Base-by-base conservation (phyloP, 31 red algal genomes). In the Porphyra umbilicalis region DNA sequence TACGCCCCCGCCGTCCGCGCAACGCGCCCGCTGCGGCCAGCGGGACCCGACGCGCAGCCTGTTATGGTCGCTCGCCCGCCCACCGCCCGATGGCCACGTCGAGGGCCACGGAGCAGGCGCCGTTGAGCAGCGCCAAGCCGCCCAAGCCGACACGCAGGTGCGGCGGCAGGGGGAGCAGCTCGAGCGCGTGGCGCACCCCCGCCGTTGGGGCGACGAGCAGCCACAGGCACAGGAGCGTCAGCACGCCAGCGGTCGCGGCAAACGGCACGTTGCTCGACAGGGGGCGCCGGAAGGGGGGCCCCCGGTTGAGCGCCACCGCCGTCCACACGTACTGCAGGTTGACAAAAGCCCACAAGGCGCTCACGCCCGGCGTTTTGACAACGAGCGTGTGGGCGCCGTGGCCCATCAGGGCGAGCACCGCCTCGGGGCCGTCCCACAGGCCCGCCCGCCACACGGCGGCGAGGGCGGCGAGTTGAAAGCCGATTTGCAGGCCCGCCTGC, bases 271-370 rank as follows among this genome's bases (percentile, higher is more conserved):
- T 87, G 34, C 18, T 29, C 33, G 8, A 31, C 6, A 68, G 39
- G 20, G 68, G 35, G 15, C 38, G 78, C 33, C 85, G 85, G 81
- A 71, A 87, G 35, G 85, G 85, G 37, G 33, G 77, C 35, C 77
- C 77, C 32, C 82, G 79, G 74, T 87, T 87, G 85, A 87, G 81
- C 36, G 75, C 85, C 77, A 80, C 33, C 34, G 71, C 34, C 35
- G 79, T 34, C 77, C 77, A 81, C 35, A 87, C 75, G 77, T 87
- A 87, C 85, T 87, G 85, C 4, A 80, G 32, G 77, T 87, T 87
- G 77, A 81, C 78, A 29, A 81, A 30, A 30, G 38, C 79, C 34
- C 82, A 87, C 37, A 87, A 46, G 5, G 78, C 33, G 32, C 79
- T 87, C 10, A 36, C 78, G 25, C 14, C 38, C 44, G 67, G 34